Evolutionary conservation across 2,329 filamentous ascomycete genomes (phyloP).

Genomic region (Xylariomycetidae sp.): DNA sequence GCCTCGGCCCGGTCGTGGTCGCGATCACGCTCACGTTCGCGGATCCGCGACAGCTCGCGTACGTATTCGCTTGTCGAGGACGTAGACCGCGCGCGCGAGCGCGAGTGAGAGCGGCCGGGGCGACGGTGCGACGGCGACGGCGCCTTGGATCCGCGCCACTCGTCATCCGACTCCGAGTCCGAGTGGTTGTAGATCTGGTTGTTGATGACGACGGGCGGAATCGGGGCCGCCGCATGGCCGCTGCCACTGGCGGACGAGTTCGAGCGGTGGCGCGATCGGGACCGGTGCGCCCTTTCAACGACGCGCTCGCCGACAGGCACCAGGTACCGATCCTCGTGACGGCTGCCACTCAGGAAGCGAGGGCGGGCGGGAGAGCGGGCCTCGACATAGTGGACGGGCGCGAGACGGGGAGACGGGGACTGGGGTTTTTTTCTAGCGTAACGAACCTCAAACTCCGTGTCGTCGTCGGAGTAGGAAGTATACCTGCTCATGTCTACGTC

Average conservation of each 20-base stretch:
- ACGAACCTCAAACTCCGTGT: slow-evolving; percentile 40
- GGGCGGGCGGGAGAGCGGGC: slow-evolving; percentile 26
- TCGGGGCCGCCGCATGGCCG: slow-evolving; percentile 16
- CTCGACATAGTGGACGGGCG: slow-evolving; percentile 39
- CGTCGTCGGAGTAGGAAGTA: slow-evolving; percentile 39
- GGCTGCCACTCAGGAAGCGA: slow-evolving; percentile 35
- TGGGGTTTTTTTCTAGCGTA: too few species aligned
- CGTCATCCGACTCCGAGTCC: slow-evolving; percentile 34
- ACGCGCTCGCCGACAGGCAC: slow-evolving; percentile 42
- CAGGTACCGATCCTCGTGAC: slow-evolving; percentile 29
- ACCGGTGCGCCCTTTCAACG: slow-evolving; percentile 36
- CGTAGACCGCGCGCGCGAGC: slow-evolving; percentile 20
- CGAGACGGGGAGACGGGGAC: slow-evolving; percentile 23
- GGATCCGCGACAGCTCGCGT: slow-evolving; percentile 10
- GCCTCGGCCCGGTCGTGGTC: slow-evolving; percentile 26
- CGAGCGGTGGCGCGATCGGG: slow-evolving; percentile 42
- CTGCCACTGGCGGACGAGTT: slow-evolving; percentile 31
- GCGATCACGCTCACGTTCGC: slow-evolving; percentile 28
- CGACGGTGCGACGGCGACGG: slow-evolving; percentile 16
- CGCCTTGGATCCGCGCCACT: slow-evolving; percentile 30
- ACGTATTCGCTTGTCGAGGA: slow-evolving; percentile 27
- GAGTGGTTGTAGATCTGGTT: slow-evolving; percentile 46
- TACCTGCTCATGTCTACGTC: slow-evolving; percentile 21
- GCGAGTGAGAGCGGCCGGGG: slow-evolving; percentile 12
- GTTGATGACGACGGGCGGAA: slow-evolving; percentile 49